Evolutionary conservation across 2,329 filamentous ascomycete genomes (phyloP), one percentile per base, ranked within the genome.

Genomic region (Talaromyces sp.): DNA sequence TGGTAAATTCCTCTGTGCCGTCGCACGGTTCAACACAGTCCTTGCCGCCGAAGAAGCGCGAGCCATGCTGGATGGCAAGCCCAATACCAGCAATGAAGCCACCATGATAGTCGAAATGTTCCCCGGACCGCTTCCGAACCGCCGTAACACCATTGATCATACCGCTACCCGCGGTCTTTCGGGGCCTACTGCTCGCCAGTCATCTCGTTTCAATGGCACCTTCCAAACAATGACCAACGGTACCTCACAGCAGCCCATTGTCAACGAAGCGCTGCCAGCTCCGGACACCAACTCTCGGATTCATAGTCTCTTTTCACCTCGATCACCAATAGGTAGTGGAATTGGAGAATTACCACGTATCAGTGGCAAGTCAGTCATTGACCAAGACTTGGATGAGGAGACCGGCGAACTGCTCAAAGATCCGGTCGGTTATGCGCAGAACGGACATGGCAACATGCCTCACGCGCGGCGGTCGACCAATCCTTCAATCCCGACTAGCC

Each of bases 351-450:
- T 81, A 35, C 76, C 77, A 28, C 81, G 82, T 25, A 75, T 82
- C 50, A 83, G 80, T 61, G 85, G 86, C 48, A 88, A 88, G 72
- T 84, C 83, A 3, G 81, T 88, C 66, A 88, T 88, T 70, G 83
- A 84, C 66, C 84, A 87, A 69, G 85, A 88, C 69, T 81, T 80
- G 9, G 85, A 88, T 63, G 86, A 88, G 63, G 86, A 88, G 67
- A 87, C 86, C 3, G 83, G 83, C 11, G 83, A 84, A 61, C 70
- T 88, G 39, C 79, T 88, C 60, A 86, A 86, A 64, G 85, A 88
- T 69, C 84, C 86, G 1, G 79, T 87, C 62, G 85, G 83, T 9
- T 88, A 86, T 68, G 91, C 90, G 9, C 88, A 93, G 69, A 91
- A 87, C 69, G 88, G 87, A 1, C 80, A 84, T 14, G 70, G 70